phyloP scores from a whole-genome alignment of 805 yeast species.

The Cyberlindnera galapagoensis region DNA sequence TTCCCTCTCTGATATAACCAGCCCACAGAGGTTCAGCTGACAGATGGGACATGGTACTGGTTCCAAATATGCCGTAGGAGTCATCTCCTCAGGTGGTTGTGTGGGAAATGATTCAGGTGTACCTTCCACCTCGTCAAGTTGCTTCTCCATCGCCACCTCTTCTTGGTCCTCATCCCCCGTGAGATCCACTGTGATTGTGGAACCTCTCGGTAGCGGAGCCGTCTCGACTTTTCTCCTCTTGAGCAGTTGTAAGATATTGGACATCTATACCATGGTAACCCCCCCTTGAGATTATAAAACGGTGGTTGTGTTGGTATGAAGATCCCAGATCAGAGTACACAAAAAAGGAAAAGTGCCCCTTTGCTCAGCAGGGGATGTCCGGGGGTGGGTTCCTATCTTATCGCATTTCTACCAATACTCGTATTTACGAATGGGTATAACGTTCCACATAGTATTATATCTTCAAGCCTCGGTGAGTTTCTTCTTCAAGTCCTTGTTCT shows the following conservation, averaged over 20 bases:
- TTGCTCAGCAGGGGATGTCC: too few relatives aligned
- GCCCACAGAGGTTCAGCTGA: slow-evolving; percentile 28
- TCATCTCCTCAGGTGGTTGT: neutral
- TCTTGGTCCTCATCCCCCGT: slow-evolving; percentile 8
- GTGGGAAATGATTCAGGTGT: neutral
- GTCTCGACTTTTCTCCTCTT: slow-evolving; percentile 1
- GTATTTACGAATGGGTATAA: too few relatives aligned
- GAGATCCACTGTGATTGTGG: slow-evolving; percentile 9
- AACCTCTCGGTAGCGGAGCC: too few relatives aligned
- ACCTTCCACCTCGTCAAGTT: neutral
- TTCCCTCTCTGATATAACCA: slow-evolving; percentile 37
- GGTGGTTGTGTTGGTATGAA: too few relatives aligned
- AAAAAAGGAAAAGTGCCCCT: too few relatives aligned
- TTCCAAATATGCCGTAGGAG: neutral
- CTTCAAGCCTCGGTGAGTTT: slow-evolving; percentile 2
- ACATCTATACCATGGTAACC: too few relatives aligned
- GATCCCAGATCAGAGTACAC: too few relatives aligned
- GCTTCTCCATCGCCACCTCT: neutral
- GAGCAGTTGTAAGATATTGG: slow-evolving; percentile 9
- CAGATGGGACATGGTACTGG: slow-evolving; percentile 47
- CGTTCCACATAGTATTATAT: too few relatives aligned
- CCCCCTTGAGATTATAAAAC: too few relatives aligned
- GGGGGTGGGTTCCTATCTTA: too few relatives aligned
- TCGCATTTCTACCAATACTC: too few relatives aligned
- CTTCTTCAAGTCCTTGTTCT: slow-evolving; percentile 16